Evolutionary conservation across 805 yeast genomes (phyloP).

Genomic region (Zygotorulaspora chibaensis): DNA sequence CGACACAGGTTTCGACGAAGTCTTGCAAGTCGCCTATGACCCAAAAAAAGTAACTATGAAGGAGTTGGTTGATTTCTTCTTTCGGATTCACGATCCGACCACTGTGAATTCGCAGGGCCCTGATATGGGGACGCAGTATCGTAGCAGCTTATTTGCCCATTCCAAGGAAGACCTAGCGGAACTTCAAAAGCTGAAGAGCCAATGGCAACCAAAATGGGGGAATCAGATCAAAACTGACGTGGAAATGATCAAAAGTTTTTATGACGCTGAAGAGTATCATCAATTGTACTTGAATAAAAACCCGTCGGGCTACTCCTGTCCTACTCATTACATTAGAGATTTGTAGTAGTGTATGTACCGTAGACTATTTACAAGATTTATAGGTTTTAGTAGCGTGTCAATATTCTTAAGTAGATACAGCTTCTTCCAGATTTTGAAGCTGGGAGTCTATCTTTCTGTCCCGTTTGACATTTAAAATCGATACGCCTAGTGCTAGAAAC

Average conservation of each 20-base stretch:
- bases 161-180: constrained; percentile 41
- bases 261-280: constrained; percentile 96
- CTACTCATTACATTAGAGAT: constrained; percentile 75
- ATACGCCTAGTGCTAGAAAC: constrained; percentile 20
- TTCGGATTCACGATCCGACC: constrained; percentile 93
- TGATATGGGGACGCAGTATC: constrained; percentile 84
- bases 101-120: constrained; percentile 79
- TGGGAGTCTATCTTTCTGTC: constrained; percentile 14
- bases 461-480: constrained; percentile 17
- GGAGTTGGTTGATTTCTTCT: constrained; percentile 76
- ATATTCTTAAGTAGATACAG: not conserved
- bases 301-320: constrained; percentile 86
- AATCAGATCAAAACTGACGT: constrained; percentile 65
- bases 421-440: constrained; percentile 3
- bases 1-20: constrained; percentile 74
- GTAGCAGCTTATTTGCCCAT: constrained; percentile 74
- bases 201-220: constrained; percentile 66
- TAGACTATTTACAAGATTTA: constrained; percentile 1
- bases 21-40: constrained; percentile 76
- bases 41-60: constrained; percentile 56
- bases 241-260: constrained; percentile 63
- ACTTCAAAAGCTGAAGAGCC: constrained; percentile 45
- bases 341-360: constrained; percentile 25
- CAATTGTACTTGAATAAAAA: constrained; percentile 75
- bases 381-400: not conserved